phyloP scores from a whole-genome alignment of 305 asterid species.

The Plantago coronopus region DNA sequence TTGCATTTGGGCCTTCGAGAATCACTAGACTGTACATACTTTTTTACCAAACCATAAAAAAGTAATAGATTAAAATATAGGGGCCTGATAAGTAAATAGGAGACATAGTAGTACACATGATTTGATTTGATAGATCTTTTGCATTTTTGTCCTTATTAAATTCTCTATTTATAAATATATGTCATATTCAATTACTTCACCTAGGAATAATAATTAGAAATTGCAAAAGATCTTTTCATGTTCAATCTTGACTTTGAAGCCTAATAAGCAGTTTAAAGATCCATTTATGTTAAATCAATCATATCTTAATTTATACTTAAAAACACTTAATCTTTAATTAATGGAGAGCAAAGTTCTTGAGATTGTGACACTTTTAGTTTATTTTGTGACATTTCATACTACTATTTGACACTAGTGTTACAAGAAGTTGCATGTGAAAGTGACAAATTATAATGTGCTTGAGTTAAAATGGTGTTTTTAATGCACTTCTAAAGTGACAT shows the following conservation, averaged over 20 bases:
- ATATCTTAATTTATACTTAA: too few species aligned
- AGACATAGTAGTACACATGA: slow-evolving; percentile 10
- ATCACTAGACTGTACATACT: not conserved
- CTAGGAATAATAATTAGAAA: slow-evolving; percentile 8
- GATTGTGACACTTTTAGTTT: too few species aligned
- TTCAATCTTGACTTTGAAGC: slow-evolving; percentile 18
- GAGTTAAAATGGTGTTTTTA: too few species aligned
- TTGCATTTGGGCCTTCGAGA: not conserved
- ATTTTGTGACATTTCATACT: too few species aligned
- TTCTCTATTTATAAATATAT: not conserved
- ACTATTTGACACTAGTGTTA: too few species aligned
- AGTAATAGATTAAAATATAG: slow-evolving; percentile 4
- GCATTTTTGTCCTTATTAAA: slow-evolving; percentile 17
- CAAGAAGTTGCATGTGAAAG: too few species aligned
- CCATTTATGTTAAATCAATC: too few species aligned
- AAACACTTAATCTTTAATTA: too few species aligned
- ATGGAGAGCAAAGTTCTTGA: too few species aligned
- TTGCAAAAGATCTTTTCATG: slow-evolving; percentile 5
- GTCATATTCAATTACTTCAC: slow-evolving; percentile 19
- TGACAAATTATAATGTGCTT: too few species aligned
- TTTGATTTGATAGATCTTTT: slow-evolving; percentile 27
- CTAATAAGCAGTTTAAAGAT: not conserved
- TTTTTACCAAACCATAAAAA: not conserved
- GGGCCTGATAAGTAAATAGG: slow-evolving; percentile 5
- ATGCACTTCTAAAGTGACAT: too few species aligned